Evolutionary conservation across 2,329 filamentous ascomycete species (phyloP), one percentile per base, ranked within the genome.

Genomic region (Exophiala lecanii-corni): DNA sequence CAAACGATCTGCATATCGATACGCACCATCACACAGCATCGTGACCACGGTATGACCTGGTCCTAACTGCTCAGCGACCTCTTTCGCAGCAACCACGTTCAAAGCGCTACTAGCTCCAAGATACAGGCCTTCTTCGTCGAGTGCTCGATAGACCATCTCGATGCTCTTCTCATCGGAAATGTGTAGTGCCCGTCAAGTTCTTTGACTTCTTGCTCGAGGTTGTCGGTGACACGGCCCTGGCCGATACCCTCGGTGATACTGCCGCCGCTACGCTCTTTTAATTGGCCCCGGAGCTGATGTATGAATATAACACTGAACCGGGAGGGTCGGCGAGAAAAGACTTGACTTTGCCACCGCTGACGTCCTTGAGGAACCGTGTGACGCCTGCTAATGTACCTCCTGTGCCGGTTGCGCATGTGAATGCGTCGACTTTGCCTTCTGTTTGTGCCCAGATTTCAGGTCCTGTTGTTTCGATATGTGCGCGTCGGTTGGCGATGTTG

Each of bases 231-330:
- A 39, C 92, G 84, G 26, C 92, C 92, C 71, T 97, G 92, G 15
- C 92, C 92, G 59, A 98, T 98, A 17, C 92, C 92, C 70, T 98
- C 92, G 2, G 92, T 98, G 68, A 98, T 97, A 60, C 85, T 92
- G 41, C 85, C 82, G 7, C 92, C 92, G 2, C 72, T 71, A 38
- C 92, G 77, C 61, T 96, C 91, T n/a, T 73, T 72, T 41, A 97
- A 73, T 62, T 85, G 84, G 28, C 89, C 89, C 89, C 89, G 12
- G 84, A 89, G 47, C 79, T 76, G 55, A 98, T 84, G 70, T 96
- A 97, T 48, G 84, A 88, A 71, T 95, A 89, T 59, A 98, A 77
- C 31, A 97, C 89, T 56, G 83, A 89, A 49, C 92, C 92, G 0
- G 92, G 92, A 2, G 92, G 92, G 65, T 98, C 92, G 20, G 92